Percentiles rank a stretch among this genome's conserved stretches.
phyloP scores from a whole-genome alignment of 2,329 filamentous ascomycete species.

The Didymella pomorum region DNA sequence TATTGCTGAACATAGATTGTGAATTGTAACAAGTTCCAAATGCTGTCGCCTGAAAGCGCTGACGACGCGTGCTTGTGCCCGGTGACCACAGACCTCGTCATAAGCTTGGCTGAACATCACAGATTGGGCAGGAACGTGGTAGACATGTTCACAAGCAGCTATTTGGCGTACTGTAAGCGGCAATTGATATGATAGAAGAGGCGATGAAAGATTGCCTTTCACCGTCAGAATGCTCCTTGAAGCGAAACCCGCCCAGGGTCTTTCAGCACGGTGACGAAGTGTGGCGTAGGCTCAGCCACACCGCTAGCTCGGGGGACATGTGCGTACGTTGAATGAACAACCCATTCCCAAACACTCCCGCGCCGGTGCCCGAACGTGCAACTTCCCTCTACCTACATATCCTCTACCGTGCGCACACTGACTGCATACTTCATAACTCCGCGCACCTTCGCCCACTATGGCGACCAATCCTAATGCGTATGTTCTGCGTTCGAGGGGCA shows the following conservation, averaged over 20 bases:
- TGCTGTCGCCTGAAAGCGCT: conserved; percentile 45
- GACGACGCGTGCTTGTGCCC: conserved; percentile 45
- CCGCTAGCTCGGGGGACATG: conserved; percentile 21
- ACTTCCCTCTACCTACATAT: conserved; percentile 11
- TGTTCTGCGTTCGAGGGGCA: conserved; percentile 28
- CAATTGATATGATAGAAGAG: not conserved
- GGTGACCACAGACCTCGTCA: conserved; percentile 37
- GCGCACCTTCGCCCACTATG: conserved; percentile 44
- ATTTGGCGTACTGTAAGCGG: not conserved
- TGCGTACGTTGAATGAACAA: conserved; percentile 25
- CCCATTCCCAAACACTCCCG: conserved; percentile 32
- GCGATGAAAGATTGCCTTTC: not conserved
- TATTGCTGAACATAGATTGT: conserved; percentile 37
- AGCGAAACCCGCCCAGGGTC: conserved; percentile 4
- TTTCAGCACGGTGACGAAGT: conserved; percentile 6
- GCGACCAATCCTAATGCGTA: conserved; percentile 54
- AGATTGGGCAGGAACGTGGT: not conserved
- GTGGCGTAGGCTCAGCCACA: conserved; percentile 11
- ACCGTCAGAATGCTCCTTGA: not conserved
- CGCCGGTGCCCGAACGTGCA: conserved; percentile 26
- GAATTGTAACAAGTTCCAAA: conserved; percentile 38
- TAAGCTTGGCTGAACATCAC: conserved; percentile 11
- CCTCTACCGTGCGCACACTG: conserved; percentile 12
- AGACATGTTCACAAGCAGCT: not conserved
- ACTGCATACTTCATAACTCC: conserved; percentile 11